Evolutionary conservation across 2,329 filamentous ascomycete species (phyloP).

Genomic region (Neonectria hederae): DNA sequence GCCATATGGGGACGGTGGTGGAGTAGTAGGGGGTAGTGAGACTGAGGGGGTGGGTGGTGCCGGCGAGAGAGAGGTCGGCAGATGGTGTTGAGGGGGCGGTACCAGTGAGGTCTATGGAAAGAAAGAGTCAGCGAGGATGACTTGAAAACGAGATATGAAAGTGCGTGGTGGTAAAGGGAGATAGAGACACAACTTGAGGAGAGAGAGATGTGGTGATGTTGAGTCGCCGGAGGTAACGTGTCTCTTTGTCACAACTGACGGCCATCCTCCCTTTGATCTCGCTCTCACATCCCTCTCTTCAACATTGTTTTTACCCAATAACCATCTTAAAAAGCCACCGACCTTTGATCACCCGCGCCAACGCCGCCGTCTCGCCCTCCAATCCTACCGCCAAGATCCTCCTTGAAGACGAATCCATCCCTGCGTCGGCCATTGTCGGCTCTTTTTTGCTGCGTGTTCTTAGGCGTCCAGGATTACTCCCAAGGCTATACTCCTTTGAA

Average conservation of each 20-base stretch:
- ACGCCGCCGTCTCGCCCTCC: constrained; percentile 55
- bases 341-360: constrained; percentile 66
- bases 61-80: constrained; percentile 59
- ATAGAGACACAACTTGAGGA: not conserved
- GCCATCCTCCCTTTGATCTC: not conserved
- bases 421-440: constrained; percentile 31
- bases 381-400: constrained; percentile 68
- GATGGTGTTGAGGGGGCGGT: constrained; percentile 49
- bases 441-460: not conserved
- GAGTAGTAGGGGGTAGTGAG: constrained; percentile 70
- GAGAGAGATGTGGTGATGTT: not conserved
- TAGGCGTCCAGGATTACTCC: not conserved
- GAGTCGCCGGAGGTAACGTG: not conserved
- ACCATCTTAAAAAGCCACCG: constrained; percentile 1
- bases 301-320: not conserved
- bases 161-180: not conserved
- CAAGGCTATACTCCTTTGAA: too few species aligned
- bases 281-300: not conserved
- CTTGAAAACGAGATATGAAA: not conserved
- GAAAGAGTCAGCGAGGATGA: constrained; percentile 9
- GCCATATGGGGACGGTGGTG: constrained; percentile 70
- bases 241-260: not conserved
- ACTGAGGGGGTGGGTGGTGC: constrained; percentile 65
- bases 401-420: constrained; percentile 45
- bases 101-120: constrained; percentile 62